A percentile compares a stretch with the other conserved stretches of the same genome.
phyloP scores from a whole-genome alignment of 1,284 basidiomycete species.

The Apiotrichum sp. region DNA sequence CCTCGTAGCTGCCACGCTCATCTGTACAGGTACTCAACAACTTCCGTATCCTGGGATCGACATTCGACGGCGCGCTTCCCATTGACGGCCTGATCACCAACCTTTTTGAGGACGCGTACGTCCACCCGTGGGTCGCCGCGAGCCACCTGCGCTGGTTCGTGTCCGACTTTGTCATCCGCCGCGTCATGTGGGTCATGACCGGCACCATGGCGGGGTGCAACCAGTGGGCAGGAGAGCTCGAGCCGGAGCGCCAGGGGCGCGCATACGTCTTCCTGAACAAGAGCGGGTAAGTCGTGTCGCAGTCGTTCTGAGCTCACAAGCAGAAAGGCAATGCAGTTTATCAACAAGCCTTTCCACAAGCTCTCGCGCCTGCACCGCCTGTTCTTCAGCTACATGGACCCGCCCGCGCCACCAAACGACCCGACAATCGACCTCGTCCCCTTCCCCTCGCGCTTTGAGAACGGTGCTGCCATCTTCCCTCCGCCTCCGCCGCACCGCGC shows the following conservation, averaged over 20 bases:
- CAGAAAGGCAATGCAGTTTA: conserved; percentile 55
- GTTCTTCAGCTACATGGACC: conserved; percentile 56
- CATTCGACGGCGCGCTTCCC: conserved; percentile 52
- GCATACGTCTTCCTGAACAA: conserved; percentile 51
- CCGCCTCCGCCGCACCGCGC: conserved; percentile 31
- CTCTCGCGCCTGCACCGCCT: conserved; percentile 50
- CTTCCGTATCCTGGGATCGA: conserved; percentile 55
- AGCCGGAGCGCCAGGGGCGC: conserved; percentile 56
- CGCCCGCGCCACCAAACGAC: conserved; percentile 49
- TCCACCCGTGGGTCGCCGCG: conserved; percentile 55
- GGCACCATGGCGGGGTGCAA: conserved; percentile 60
- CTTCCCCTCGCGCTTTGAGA: conserved; percentile 54
- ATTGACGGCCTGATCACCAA: conserved; percentile 52
- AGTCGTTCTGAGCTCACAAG: conserved; percentile 4
- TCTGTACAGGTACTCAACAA: conserved; percentile 50
- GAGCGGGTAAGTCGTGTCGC: conserved; percentile 11
- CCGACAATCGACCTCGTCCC: conserved; percentile 58
- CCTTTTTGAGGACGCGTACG: conserved; percentile 43
- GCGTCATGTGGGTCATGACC: conserved; percentile 58
- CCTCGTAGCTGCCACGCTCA: neutral
- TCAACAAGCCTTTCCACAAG: conserved; percentile 56
- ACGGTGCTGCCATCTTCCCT: conserved; percentile 54
- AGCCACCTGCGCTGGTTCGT: conserved; percentile 60
- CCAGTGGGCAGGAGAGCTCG: conserved; percentile 62
- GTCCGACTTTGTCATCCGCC: conserved; percentile 60